Conservation (phyloP, 192 early-diverging fungal genomes). For the Entophlyctis luteolus region DNA sequence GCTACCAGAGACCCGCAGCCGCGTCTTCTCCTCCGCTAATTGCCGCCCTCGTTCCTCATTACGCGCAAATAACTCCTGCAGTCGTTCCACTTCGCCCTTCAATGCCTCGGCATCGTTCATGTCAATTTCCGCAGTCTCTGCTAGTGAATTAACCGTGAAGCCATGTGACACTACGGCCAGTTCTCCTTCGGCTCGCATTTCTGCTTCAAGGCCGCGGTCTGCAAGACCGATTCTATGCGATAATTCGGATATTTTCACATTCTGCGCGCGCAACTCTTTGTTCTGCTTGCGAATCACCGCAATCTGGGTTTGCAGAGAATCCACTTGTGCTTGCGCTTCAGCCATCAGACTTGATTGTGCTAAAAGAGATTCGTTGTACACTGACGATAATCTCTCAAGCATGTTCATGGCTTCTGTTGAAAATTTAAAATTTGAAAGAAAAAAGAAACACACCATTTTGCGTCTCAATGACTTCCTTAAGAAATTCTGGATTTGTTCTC, state of each 20-base stretch:
- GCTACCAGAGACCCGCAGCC: slow-evolving; percentile 1
- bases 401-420: background rate
- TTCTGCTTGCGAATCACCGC: slow-evolving; percentile 10
- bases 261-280: slow-evolving; percentile 14
- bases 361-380: background rate
- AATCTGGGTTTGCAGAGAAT: background rate
- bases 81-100: background rate
- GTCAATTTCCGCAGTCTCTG: background rate
- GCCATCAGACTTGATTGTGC: background rate
- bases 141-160: background rate
- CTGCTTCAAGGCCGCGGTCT: background rate
- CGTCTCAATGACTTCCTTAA: background rate
- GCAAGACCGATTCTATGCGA: slow-evolving; percentile 5
- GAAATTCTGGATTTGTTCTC: slow-evolving; percentile 1
- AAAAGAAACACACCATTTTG: background rate
- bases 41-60: background rate
- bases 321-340: background rate
- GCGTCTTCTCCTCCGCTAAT: slow-evolving; percentile 1
- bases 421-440: background rate
- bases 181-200: background rate
- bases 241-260: background rate
- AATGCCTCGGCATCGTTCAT: background rate
- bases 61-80: background rate
- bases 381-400: background rate
- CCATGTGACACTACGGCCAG: background rate